Base-by-base conservation (phyloP, 768 basidiomycete species). In the Pluteus cervinus region DNA sequence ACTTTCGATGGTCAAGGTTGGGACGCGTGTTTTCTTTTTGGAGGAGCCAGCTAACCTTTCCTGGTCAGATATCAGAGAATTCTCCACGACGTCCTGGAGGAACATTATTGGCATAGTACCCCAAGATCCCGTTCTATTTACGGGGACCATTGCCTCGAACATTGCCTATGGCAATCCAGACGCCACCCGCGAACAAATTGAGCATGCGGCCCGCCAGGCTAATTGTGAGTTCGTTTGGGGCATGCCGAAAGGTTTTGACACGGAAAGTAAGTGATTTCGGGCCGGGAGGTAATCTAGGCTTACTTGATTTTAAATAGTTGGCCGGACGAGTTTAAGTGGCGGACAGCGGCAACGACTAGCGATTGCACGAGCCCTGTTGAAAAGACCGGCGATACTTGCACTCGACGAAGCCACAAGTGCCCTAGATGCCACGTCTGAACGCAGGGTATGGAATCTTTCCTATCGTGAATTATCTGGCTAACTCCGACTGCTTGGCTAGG, bases 171-270 rank as follows among this genome's bases (percentile, higher is more conserved):
- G 93, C 2, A 74, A 82, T 33, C 69, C 75, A 7, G 62, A 72
- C 14, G 87, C 79, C 0, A 86, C 88, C 0, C 71, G 85, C 15
- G 79, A 81, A 46, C 77, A 94, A 42, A 86, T 97, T 15, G 89
- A 96, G 56, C 65, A 79, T 20, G 93, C 90, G 0, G 93, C 92
- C 0, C 70, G 85, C 14, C 76, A 88, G 42, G 94, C 94, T 2
- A 96, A 97, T 48, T 97, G 93, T 59, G 91, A 94, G 51, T 98
- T 94, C 53, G 81, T 97, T 5, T 89, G 90, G 85, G 82, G 86
- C 11, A 79, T 98, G 71, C 92, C 93, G 7, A 71, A 90, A 40
- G 91, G 92, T 0, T 94, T 94, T 49, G 93, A 96, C 48, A 97
- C 94, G 1, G 71, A 81, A 49, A 92, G 91, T 92, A 45, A 49